Evolutionary conservation across 768 basidiomycete genomes (phyloP).

Genomic region (Inosperma sp.): DNA sequence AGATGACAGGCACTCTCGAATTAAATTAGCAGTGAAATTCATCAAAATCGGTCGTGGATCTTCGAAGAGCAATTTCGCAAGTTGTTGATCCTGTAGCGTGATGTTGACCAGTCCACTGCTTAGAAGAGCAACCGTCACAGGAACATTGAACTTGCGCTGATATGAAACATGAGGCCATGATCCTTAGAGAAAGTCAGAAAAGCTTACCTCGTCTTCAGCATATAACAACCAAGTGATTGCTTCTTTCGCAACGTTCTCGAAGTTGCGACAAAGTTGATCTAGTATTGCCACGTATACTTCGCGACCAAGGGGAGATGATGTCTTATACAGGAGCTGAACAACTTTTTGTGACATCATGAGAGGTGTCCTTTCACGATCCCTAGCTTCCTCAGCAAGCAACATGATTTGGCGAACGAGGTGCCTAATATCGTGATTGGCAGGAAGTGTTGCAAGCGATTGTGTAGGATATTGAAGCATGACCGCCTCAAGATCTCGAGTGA

Average conservation of each 20-base stretch:
- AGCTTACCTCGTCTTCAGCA: slow-evolving; percentile 87
- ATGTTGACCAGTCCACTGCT: slow-evolving; percentile 77
- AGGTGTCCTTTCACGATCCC: slow-evolving; percentile 80
- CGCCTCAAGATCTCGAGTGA: slow-evolving; percentile 71
- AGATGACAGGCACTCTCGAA: slow-evolving; percentile 79
- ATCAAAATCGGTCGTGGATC: slow-evolving; percentile 75
- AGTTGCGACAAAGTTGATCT: slow-evolving; percentile 82
- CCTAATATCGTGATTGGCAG: slow-evolving; percentile 82
- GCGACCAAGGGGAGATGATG: slow-evolving; percentile 75
- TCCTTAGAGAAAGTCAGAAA: neutral
- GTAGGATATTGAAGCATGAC: slow-evolving; percentile 71
- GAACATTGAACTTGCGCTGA: slow-evolving; percentile 93
- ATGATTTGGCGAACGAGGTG: slow-evolving; percentile 81
- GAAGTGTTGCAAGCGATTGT: slow-evolving; percentile 63
- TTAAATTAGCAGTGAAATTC: slow-evolving; percentile 76
- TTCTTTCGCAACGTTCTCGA: slow-evolving; percentile 92
- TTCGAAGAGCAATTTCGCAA: slow-evolving; percentile 78
- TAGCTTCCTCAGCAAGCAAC: slow-evolving; percentile 71
- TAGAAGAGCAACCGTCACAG: slow-evolving; percentile 86
- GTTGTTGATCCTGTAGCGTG: slow-evolving; percentile 78
- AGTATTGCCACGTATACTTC: slow-evolving; percentile 91
- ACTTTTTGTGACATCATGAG: slow-evolving; percentile 94
- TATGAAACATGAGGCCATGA: slow-evolving; percentile 10
- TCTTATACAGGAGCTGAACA: slow-evolving; percentile 92
- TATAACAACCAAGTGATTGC: slow-evolving; percentile 95